Percentiles rank a stretch among this genome's conserved stretches.
These are phyloP conservation scores for Rhodotorula sp. DNA, from an alignment of 1,284 basidiomycete species.

Conservation along the genomic window DNA sequence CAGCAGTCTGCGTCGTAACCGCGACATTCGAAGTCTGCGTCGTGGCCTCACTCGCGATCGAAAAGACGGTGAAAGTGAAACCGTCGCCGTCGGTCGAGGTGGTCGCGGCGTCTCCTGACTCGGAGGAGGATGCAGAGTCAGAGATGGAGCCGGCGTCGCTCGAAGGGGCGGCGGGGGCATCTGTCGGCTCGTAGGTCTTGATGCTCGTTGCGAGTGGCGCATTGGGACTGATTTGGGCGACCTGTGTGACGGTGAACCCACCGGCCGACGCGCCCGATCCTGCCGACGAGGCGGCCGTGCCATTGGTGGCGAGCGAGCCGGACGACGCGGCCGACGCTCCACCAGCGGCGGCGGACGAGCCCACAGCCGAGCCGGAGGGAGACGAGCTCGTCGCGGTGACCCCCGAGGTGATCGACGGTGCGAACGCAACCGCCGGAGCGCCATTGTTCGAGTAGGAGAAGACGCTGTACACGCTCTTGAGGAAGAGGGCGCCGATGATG, in stretches of 20 bases:
- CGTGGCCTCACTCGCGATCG: constrained; percentile 4
- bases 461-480: constrained; percentile 39
- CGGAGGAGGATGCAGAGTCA: neutral
- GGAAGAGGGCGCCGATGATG: constrained; percentile 42
- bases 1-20: neutral
- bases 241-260: constrained; percentile 16
- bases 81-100: constrained; percentile 12
- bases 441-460: constrained; percentile 40
- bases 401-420: constrained; percentile 28
- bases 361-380: neutral
- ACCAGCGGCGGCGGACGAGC: neutral
- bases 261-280: neutral
- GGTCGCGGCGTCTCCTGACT: neutral
- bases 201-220: constrained; percentile 9
- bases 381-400: constrained; percentile 2
- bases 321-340: constrained; percentile 6
- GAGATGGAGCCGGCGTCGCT: neutral
- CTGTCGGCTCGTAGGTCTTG: constrained; percentile 6
- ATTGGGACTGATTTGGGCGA: constrained; percentile 18
- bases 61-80: constrained; percentile 38
- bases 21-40: neutral
- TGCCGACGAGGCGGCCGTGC: constrained; percentile 9
- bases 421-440: constrained; percentile 39
- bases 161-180: neutral
- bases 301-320: constrained; percentile 8